Evolutionary conservation across 768 basidiomycete species (phyloP), one percentile per base, ranked within the genome.

Genomic region (Suillus brevipes): DNA sequence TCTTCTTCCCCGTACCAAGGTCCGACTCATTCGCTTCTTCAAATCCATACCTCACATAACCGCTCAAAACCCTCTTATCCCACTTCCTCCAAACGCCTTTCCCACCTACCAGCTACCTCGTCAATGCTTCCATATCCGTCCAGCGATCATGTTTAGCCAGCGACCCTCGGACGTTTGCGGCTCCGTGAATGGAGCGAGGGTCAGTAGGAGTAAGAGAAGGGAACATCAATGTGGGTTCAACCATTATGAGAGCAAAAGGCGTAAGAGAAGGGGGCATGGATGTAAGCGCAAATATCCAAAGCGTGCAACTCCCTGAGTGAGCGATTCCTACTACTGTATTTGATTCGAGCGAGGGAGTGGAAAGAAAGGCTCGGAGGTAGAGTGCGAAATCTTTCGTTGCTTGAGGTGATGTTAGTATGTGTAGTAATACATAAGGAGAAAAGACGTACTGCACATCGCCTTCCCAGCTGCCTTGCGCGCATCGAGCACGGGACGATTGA

Each of bases 151-250:
- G 75, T 60, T 74, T 76, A 13, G 62, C 63, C 4, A 64, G 67
- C 6, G 72, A 73, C 4, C 71, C 74, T 3, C 72, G 72, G 18
- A 77, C 72, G 36, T 76, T 76, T 47, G 76, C 69, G 5, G 71
- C 70, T 6, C 75, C 75, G 20, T 72, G 75, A 20, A 73, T 63
- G 3, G 62, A 65, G n/a, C 75, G 75, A 3, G 69, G 69, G 43
- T 76, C 75, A 1, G 65, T 66, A 6, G 76, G 66, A 1, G 74
- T 66, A 64, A 76, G 65, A 18, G 31, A 62, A 28, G 74, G 76
- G 45, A 76, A 77, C 76, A 76, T 74, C 62, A 76, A 34, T 2
- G 76, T 77, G 4, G 75, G 76, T 60, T 76, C 75, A 52, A 76
- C 28, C 14, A 76, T 61, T 43, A 76, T 66, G 13, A 76, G 60